Conservation (phyloP, 495 filamentous ascomycete species). For the Aspergillus affinis region DNA sequence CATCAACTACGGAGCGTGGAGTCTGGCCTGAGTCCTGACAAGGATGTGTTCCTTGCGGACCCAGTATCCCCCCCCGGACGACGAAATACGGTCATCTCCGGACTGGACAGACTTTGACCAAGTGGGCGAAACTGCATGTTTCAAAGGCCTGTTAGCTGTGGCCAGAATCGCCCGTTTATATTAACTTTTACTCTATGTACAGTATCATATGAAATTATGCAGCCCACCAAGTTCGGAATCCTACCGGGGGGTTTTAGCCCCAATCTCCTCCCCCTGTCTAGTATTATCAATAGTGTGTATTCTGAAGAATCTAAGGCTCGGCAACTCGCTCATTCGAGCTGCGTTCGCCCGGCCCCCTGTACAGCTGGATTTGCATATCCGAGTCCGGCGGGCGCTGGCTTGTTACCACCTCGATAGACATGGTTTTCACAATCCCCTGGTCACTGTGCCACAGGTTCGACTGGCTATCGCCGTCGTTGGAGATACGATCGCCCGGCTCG, state of each 20-base stretch:
- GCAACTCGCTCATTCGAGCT: not conserved
- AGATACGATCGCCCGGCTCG: not conserved
- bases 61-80: not conserved
- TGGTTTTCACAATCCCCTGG: conserved; percentile 4
- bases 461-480: conserved; percentile 2
- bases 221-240: not conserved
- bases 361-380: not conserved
- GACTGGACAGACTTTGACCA: not conserved
- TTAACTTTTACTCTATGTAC: not conserved
- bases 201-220: not conserved
- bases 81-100: not conserved
- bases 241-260: not conserved
- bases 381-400: not conserved
- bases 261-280: not conserved
- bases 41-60: not conserved
- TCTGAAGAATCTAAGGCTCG: not conserved
- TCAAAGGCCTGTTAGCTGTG: not conserved
- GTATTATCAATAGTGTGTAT: not conserved
- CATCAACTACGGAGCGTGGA: not conserved
- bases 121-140: not conserved
- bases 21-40: not conserved
- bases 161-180: not conserved
- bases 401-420: conserved; percentile 1
- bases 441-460: not conserved
- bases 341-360: not conserved